These are phyloP conservation scores for Ogataea minuta DNA, from an alignment of 805 yeast genomes.

Conservation along the genomic window DNA sequence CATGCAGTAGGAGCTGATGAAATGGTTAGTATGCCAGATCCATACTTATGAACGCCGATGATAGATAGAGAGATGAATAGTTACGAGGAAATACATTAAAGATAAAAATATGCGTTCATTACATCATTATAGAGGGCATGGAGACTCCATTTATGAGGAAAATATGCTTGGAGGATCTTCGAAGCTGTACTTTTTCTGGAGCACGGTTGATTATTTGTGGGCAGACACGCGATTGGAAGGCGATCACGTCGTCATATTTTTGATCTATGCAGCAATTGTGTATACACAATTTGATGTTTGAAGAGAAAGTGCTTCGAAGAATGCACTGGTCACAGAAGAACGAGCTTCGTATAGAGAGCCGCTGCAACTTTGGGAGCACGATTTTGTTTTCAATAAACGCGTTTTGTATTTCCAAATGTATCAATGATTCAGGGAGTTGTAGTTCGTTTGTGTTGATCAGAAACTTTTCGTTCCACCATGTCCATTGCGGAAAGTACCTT, in stretches of 20 bases:
- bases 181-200: constrained; percentile 12
- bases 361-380: constrained; percentile 4
- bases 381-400: constrained; percentile 10
- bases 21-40: constrained; percentile 1
- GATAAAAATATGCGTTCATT: neutral
- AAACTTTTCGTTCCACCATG: constrained; percentile 17
- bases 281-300: constrained; percentile 2
- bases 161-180: constrained; percentile 8
- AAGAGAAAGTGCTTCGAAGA: constrained; percentile 4
- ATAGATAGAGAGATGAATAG: neutral
- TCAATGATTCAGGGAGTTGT: constrained; percentile 5
- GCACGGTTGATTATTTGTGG: constrained; percentile 1
- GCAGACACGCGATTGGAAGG: neutral
- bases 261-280: constrained; percentile 10
- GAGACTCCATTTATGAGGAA: constrained; percentile 12
- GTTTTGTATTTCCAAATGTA: constrained; percentile 7
- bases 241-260: neutral
- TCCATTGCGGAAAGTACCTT: constrained; percentile 17
- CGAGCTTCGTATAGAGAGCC: constrained; percentile 6
- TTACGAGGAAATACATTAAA: neutral
- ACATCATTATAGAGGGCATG: constrained; percentile 6
- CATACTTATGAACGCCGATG: constrained; percentile 1
- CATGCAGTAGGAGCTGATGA: constrained; percentile 2
- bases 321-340: constrained; percentile 10
- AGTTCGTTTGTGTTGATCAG: constrained; percentile 9